Evolutionary conservation across 495 filamentous ascomycete genomes (phyloP).

Genomic region (Amorphotheca resinae): DNA sequence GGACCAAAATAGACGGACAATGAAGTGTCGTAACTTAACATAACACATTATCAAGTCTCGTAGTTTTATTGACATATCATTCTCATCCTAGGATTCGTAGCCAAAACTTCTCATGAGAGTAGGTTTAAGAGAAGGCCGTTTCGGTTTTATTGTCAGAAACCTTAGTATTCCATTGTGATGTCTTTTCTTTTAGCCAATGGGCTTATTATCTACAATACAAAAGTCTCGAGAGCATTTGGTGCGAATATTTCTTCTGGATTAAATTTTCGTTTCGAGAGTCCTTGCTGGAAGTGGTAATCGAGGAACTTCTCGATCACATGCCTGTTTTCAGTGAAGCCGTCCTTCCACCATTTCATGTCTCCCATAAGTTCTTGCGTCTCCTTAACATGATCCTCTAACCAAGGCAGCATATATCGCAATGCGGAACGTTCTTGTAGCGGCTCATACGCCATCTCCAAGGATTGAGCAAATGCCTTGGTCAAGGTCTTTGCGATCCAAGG

Average conservation of each 20-base stretch:
- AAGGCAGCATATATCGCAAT: constrained; percentile 29
- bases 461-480: constrained; percentile 26
- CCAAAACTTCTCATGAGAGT: too few species aligned
- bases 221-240: constrained; percentile 5
- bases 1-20: too few species aligned
- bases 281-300: constrained; percentile 1
- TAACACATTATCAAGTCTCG: too few species aligned
- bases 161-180: too few species aligned
- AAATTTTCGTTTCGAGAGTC: constrained; percentile 7
- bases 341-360: constrained; percentile 16
- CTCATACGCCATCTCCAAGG: constrained; percentile 23
- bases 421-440: constrained; percentile 19
- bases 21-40: too few species aligned
- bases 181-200: too few species aligned
- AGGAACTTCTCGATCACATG: constrained; percentile 10
- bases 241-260: constrained; percentile 6
- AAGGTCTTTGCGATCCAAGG: constrained; percentile 22
- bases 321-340: constrained; percentile 9
- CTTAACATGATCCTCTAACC: constrained; percentile 23
- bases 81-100: too few species aligned
- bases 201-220: constrained; percentile 13
- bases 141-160: too few species aligned
- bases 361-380: constrained; percentile 29
- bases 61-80: too few species aligned
- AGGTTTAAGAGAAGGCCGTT: too few species aligned